Base-by-base conservation (phyloP, 495 filamentous ascomycete genomes). In the Penicillium cosmopolitanum region DNA sequence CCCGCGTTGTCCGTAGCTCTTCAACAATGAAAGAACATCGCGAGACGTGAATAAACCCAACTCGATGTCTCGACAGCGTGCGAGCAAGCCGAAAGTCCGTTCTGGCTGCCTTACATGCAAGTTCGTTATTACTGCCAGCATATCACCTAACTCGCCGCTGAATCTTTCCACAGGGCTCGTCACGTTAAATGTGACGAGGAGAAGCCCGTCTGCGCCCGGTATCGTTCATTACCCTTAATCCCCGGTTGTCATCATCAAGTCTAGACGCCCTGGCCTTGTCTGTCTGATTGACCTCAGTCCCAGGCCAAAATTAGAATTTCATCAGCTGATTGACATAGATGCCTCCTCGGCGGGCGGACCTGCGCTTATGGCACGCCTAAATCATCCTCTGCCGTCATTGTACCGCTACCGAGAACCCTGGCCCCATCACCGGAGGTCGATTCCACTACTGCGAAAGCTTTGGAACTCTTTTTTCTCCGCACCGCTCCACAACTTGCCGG, bases 401-500 rank as follows among this genome's bases (percentile, higher is more conserved):
- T n/a, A 9, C 15, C 13, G 16, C 42, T 9, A 23, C 44, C 53
- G 3, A 47, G 53, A 19, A 33, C 31, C 13, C 46, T 64, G 31
- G 55, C 51, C 28, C 43, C 59, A 11, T 48, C 51, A 1, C 52
- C 56, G 25, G 58, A 48, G 9, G 53, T 60, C 50, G 19, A 53
- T 21, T 55, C 58, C 1, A 23, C 43, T 1, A 50, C 40, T 2
- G 60, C 66, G 42, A 34, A 57, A 13, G 63, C 63, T 0, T 56
- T 62, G 9, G 57, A 62, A n/a, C 63, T 57, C 31, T 67, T 67
- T 36, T 62, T 66, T 16, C 33, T 51, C 21, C 58, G 47, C 13
- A 66, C 61, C 0, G 81, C 84, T 1, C 77, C 68, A 21, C 83
- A 87, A 53, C 68, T 89, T 38, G 83, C 84, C 1, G 85, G 86